These are phyloP conservation scores for Phaseolus lunatus DNA, from an alignment of 306 rosid genomes.

Conservation along the genomic window DNA sequence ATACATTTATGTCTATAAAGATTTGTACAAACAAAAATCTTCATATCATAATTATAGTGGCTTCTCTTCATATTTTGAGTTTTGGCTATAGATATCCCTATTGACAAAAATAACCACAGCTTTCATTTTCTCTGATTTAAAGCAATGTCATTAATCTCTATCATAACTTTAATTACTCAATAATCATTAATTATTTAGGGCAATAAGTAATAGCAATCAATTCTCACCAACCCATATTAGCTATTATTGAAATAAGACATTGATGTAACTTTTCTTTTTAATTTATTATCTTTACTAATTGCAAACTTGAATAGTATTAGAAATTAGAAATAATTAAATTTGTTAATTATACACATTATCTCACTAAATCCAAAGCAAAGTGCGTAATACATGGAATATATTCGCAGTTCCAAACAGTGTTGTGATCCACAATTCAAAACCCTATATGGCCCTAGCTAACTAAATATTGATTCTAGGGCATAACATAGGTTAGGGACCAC, in stretches of 20 bases:
- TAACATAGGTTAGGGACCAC: slow-evolving; percentile 47
- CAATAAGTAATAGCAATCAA: background rate
- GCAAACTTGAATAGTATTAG: background rate
- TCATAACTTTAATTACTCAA: background rate
- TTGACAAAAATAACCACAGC: too few relatives aligned
- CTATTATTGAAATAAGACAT: background rate
- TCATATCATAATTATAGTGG: too few relatives aligned
- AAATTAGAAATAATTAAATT: background rate
- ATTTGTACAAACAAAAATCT: too few relatives aligned
- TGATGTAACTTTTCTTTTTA: too few relatives aligned
- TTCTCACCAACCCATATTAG: background rate
- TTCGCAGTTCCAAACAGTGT: background rate
- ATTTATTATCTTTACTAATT: background rate
- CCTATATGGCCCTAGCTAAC: slow-evolving; percentile 8
- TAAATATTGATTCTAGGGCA: slow-evolving; percentile 6
- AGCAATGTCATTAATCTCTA: too few relatives aligned
- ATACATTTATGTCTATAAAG: too few relatives aligned
- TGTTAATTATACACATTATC: background rate
- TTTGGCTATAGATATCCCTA: too few relatives aligned
- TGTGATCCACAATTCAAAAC: slow-evolving; percentile 21
- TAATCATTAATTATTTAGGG: background rate
- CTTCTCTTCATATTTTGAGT: too few relatives aligned
- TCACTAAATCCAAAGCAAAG: background rate
- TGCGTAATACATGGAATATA: background rate
- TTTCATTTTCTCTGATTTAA: too few relatives aligned